phyloP scores from a whole-genome alignment of 169 alveolate genomes.

The Plasmodium vivax region DNA sequence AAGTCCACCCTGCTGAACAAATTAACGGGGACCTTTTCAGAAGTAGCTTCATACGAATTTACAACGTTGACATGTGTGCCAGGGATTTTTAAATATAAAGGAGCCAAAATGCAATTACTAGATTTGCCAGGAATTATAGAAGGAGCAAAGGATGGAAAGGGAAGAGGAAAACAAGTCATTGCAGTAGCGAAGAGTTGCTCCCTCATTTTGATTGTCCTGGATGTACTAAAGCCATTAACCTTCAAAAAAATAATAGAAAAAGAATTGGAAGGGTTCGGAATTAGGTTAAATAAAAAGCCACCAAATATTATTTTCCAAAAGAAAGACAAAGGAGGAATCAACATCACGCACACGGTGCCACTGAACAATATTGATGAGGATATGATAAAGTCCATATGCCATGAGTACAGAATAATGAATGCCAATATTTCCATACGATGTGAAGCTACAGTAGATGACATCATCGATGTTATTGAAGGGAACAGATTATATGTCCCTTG shows the following conservation, averaged over 20 bases:
- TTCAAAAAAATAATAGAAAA: no score
- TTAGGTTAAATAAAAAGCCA: no score
- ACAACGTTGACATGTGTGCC: constrained; percentile 99
- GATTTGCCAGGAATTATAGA: constrained; percentile 96
- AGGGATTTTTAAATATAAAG: constrained; percentile 93
- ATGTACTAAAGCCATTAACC: no score
- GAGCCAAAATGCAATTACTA: constrained; percentile 96
- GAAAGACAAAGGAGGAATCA: constrained; percentile 86
- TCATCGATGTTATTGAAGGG: no score
- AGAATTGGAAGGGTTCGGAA: no score
- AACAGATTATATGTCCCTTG: no score
- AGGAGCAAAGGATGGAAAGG: constrained; percentile 99
- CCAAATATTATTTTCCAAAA: no score
- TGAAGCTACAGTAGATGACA: no score
- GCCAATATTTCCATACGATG: no score
- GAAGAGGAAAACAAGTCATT: constrained; percentile 98
- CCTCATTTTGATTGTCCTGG: no score
- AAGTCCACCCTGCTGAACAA: constrained; percentile 96
- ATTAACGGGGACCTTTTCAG: constrained; percentile 97
- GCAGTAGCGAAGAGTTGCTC: constrained; percentile 98
- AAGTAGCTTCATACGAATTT: constrained; percentile 99
- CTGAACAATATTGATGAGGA: constrained; percentile 83
- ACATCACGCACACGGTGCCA: constrained; percentile 86
- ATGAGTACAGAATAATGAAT: no score
- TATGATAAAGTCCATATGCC: constrained; percentile 83